phyloP scores from a whole-genome alignment of 768 basidiomycete genomes.

The Boletus subparvulus region DNA sequence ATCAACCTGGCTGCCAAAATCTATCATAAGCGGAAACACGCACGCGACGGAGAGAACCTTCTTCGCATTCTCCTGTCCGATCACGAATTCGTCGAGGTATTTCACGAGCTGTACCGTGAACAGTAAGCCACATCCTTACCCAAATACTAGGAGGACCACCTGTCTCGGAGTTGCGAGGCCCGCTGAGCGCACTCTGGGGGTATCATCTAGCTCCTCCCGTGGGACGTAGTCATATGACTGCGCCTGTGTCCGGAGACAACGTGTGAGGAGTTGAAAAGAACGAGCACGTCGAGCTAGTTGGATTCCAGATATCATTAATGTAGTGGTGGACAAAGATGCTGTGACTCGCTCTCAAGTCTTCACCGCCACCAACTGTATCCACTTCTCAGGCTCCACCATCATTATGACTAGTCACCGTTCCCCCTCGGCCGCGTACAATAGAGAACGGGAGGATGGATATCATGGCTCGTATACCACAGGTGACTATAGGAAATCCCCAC shows the following conservation, averaged over 20 bases:
- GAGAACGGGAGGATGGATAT: slow-evolving; percentile 31
- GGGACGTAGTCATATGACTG: slow-evolving; percentile 42
- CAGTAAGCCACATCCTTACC: slow-evolving; percentile 8
- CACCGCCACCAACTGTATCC: background rate
- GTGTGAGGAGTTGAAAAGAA: slow-evolving; percentile 29
- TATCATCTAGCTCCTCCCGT: slow-evolving; percentile 33
- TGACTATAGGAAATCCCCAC: slow-evolving; percentile 30
- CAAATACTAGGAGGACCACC: slow-evolving; percentile 28
- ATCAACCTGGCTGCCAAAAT: slow-evolving; percentile 2
- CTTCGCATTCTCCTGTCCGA: slow-evolving; percentile 92
- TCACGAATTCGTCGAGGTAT: slow-evolving; percentile 85
- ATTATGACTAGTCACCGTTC: slow-evolving; percentile 49
- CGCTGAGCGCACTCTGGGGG: slow-evolving; percentile 39
- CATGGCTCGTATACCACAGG: slow-evolving; percentile 36
- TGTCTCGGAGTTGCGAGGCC: slow-evolving; percentile 61
- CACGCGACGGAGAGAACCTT: slow-evolving; percentile 93
- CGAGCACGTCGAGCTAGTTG: slow-evolving; percentile 27
- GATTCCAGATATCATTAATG: slow-evolving; percentile 17
- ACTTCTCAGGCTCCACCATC: background rate
- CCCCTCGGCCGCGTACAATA: slow-evolving; percentile 41
- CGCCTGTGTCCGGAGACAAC: slow-evolving; percentile 57
- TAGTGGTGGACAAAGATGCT: no score
- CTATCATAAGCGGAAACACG: slow-evolving; percentile 33
- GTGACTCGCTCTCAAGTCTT: background rate
- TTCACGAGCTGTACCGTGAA: slow-evolving; percentile 59